phyloP scores from a whole-genome alignment of 1,284 basidiomycete genomes.

The Cutaneotrichosporon sp. region DNA sequence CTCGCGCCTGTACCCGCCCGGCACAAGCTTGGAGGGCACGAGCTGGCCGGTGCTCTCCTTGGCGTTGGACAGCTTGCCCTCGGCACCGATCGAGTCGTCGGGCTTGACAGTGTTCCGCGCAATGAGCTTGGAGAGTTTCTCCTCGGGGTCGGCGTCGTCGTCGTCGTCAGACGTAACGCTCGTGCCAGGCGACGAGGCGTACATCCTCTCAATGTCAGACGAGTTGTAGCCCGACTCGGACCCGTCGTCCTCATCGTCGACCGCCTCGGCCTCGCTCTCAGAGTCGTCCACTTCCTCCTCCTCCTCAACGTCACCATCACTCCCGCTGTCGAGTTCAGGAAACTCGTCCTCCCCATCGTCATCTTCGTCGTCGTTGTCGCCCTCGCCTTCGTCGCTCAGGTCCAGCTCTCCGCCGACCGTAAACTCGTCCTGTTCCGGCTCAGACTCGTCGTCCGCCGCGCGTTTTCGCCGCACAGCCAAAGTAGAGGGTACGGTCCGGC shows the following conservation, averaged over 20 bases:
- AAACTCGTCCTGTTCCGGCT: conserved; percentile 26
- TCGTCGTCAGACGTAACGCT: conserved; percentile 15
- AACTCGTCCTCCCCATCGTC: conserved; percentile 46
- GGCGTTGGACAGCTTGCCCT: conserved; percentile 40
- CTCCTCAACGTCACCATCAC: conserved; percentile 48
- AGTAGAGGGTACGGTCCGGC: not conserved
- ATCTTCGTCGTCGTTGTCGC: conserved; percentile 21
- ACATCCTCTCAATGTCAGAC: conserved; percentile 47
- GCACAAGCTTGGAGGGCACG: conserved; percentile 53
- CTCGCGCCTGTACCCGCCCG: conserved; percentile 79
- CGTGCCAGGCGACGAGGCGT: conserved; percentile 21
- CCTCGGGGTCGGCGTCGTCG: conserved; percentile 15
- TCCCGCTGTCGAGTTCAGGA: conserved; percentile 44
- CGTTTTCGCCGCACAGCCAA: conserved; percentile 9
- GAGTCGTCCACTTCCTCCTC: conserved; percentile 19
- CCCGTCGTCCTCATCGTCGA: conserved; percentile 42
- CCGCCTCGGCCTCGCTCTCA: conserved; percentile 36
- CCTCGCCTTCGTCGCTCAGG: conserved; percentile 21
- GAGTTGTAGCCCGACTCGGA: conserved; percentile 48
- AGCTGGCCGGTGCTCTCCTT: conserved; percentile 43
- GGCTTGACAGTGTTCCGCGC: conserved; percentile 42
- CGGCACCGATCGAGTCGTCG: conserved; percentile 41
- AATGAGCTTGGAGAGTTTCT: conserved; percentile 37
- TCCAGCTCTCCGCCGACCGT: conserved; percentile 33
- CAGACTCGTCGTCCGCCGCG: conserved; percentile 8